Base-by-base conservation (phyloP, 1,284 basidiomycete species). In the Moesziomyces parantarcticus region DNA sequence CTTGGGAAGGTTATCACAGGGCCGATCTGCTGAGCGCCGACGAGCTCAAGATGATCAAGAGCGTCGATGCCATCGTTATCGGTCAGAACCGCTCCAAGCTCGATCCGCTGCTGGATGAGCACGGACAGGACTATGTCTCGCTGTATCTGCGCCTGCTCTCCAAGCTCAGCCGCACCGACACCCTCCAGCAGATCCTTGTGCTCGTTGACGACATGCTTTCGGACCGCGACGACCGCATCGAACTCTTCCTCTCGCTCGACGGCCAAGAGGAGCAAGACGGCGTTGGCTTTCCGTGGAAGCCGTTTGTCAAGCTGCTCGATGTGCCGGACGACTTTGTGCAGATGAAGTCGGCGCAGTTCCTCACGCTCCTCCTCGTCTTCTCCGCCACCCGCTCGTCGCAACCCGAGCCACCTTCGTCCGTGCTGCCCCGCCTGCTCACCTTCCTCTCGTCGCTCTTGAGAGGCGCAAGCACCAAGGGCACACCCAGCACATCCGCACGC, bases 1-100 rank as follows among this genome's bases (percentile, higher is more conserved):
- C 95, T 71, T 99, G 95, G 95, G 95, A 97, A 90, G 94, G 92
- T 69, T 98, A 98, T 86, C 94, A 97, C 86, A 91, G 96, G 67
- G 94, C 94, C 48, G 94, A 91, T 63, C 89, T 96, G 46, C 89
- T 98, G 78, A 92, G 92, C 20, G 87, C 89, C 13, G 93, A 97
- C 61, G 95, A 98, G 85, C 89, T 97, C 44, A 86, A 88, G n/a
- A 89, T 93, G 78, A 91, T 99, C 82, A 77, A 78, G 54, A 63
- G 70, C 58, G 58, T 81, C 56, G 75, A 76, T 51, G 94, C 93
- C 25, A 94, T 94, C n/a, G 97, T 97, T 82, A 92, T 97, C 11
- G 88, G 97, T 5, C 95, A 95, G 0, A 97, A 98, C 83, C 89
- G 91, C 20, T 87, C 89, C 63, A 98, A 98, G 72, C 89, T 92